A percentile compares a stretch with the other conserved stretches of the same genome.
These are phyloP conservation scores for Hygrophila difformis DNA, from an alignment of 257 asterid genomes.

Conservation along the genomic window DNA sequence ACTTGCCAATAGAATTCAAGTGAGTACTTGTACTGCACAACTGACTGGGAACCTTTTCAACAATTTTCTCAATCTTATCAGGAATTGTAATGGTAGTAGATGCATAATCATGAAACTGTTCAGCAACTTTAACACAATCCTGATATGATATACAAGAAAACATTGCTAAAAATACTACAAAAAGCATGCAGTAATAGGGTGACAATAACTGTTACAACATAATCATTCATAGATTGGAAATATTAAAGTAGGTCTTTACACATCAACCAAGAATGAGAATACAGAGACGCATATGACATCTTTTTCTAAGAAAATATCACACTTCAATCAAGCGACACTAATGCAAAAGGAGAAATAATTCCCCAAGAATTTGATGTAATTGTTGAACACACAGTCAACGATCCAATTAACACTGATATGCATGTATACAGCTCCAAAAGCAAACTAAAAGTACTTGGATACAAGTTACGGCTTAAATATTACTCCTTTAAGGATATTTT, in stretches of 20 bases:
- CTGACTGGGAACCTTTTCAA: conserved; percentile 11
- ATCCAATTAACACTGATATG: neutral
- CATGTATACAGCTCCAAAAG: too few relatives aligned
- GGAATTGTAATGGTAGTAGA: conserved; percentile 9
- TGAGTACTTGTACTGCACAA: conserved; percentile 16
- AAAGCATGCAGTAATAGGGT: neutral
- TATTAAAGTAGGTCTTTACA: neutral
- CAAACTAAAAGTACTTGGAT: too few relatives aligned
- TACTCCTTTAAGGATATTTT: too few relatives aligned
- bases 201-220: conserved; percentile 11
- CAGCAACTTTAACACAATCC: conserved; percentile 21
- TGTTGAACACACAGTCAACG: neutral
- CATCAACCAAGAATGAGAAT: too few relatives aligned
- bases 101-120: conserved; percentile 1
- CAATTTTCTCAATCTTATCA: conserved; percentile 12
- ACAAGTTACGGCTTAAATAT: too few relatives aligned
- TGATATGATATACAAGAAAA: conserved; percentile 13
- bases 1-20: conserved; percentile 21
- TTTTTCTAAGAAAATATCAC: neutral
- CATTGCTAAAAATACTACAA: conserved; percentile 16
- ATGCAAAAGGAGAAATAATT: neutral
- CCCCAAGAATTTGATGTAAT: neutral
- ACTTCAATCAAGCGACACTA: neutral
- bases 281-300: neutral
- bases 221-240: neutral